These are phyloP conservation scores for Kodamaea laetipori DNA, from an alignment of 805 yeast genomes.

Conservation along the genomic window DNA sequence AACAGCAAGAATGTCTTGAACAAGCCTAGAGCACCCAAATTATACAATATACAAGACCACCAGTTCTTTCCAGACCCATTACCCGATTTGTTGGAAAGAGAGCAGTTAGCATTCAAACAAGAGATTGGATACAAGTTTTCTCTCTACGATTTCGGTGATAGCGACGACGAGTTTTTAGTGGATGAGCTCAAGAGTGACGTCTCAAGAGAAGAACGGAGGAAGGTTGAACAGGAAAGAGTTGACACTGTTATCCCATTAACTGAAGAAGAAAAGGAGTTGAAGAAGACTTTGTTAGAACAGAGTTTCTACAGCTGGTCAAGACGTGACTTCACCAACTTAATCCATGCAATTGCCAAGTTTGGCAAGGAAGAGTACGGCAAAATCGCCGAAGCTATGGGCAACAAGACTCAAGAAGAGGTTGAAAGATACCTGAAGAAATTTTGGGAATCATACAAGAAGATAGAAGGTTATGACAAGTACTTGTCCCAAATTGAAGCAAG, in stretches of 20 bases:
- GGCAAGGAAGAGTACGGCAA: slow-evolving; percentile 55
- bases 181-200: slow-evolving; percentile 45
- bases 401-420: slow-evolving; percentile 61
- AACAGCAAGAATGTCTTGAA: slow-evolving; percentile 3
- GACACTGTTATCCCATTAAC: slow-evolving; percentile 60
- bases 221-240: slow-evolving; percentile 55
- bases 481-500: slow-evolving; percentile 71
- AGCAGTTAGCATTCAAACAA: slow-evolving; percentile 63
- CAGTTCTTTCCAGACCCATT: slow-evolving; percentile 68
- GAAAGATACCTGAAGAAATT: slow-evolving; percentile 58
- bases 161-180: slow-evolving; percentile 51
- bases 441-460: slow-evolving; percentile 60
- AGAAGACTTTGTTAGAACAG: slow-evolving; percentile 52
- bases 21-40: slow-evolving; percentile 62
- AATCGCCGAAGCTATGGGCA: slow-evolving; percentile 58
- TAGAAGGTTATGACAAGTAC: slow-evolving; percentile 74
- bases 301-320: slow-evolving; percentile 72
- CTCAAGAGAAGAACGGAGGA: slow-evolving; percentile 38
- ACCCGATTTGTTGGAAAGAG: slow-evolving; percentile 57
- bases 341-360: slow-evolving; percentile 67
- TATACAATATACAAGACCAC: slow-evolving; percentile 65
- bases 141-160: slow-evolving; percentile 60
- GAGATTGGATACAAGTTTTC: slow-evolving; percentile 60
- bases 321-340: slow-evolving; percentile 71
- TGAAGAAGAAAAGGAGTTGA: slow-evolving; percentile 58